Base-by-base conservation (phyloP, 495 filamentous ascomycete species). In the Haplographium delicatum region DNA sequence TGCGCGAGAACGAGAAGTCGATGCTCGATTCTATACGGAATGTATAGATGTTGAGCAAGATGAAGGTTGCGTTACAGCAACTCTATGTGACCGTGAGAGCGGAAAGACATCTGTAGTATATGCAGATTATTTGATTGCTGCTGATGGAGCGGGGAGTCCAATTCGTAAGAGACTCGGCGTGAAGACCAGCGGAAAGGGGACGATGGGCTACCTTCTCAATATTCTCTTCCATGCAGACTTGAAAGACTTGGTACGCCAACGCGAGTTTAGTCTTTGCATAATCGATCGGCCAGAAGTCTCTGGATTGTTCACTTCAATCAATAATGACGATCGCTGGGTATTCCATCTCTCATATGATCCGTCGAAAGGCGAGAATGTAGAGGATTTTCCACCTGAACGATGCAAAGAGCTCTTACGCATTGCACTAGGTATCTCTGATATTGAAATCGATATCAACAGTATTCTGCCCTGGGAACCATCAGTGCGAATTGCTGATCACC, bases 381-480 rank as follows among this genome's bases (percentile, higher is more conserved):
- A 3, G 7, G 54, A 57, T 43, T 57, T 38, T 31, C 35, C 49
- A 23, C 62, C 67, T 49, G 54, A 55, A 26, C 56, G 63, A 8
- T 59, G 60, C 30, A 10, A 68, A 31, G 60, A 70, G 11, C 57
- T 69, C 28, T 58, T 75, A 51, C 7, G 27, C 1, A 9, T 53
- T 3, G 49, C 44, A 20, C n/a, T 57, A 69, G 13, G 69, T 72
- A 8, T 66, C 57, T 24, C 63, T 73, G 44, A 65, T 73, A 37
- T 66, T 0, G 40, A 68, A 3, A 57, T 64, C n/a, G 60, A 66
- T 26, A 60, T 73, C 28, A 52, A 66, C 9, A 54, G 65, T 19
- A 66, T 66, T 0, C 57, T 65, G 26, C 66, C 65, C 16, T 74
- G 71, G 72, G 62, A 63, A 41, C 68, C 73, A 31, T 69, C 71